Base-by-base conservation (phyloP, 768 basidiomycete species). In the Pleurotus salmoneostramineus region DNA sequence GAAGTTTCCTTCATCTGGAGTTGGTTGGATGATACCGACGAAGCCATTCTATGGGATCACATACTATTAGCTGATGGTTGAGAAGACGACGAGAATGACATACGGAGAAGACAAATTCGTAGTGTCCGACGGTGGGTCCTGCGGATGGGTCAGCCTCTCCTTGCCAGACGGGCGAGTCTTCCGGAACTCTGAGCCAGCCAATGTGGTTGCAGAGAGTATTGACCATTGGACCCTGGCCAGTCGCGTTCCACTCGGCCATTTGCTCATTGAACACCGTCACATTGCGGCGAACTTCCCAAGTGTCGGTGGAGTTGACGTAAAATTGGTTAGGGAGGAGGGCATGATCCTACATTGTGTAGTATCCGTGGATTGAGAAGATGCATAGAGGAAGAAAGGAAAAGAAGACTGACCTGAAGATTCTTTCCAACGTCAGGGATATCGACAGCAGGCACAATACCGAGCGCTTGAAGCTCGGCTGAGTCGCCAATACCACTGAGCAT, bases 401-500 rank as follows among this genome's bases (percentile, higher is more conserved):
- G n/a, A 27, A 27, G 21, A 27, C 21, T 27, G 21, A 27, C 50
- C 11, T 50, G 47, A 4, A 51, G 48, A 17, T 60, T 17, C 52
- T 36, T 33, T 42, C 57, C 3, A 45, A 50, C 61, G 52, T 82
- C 82, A 5, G 83, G 78, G 6, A 83, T 68, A 48, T 75, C 74
- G 42, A 75, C 55, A 15, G 67, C 62, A 36, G 78, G 65, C 6
- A 61, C 56, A 36, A 85, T 74, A 17, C 77, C 77, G 6, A 75
- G 78, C 15, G 66, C 65, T 12, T 71, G 58, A 45, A 85, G 66
- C 2, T 81, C 74, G 59, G 80, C 79, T 50, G 58, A 61, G 3
- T 82, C 81, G 0, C 83, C 83, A 35, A 85, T 74, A 32, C 83
- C 83, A 56, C 77, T 80, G n/a, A 72, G 69, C 74, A 80, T 69